Evolutionary conservation across 371 early-diverging fungal genomes (phyloP).

Genomic region (Smittium mucronatum): DNA sequence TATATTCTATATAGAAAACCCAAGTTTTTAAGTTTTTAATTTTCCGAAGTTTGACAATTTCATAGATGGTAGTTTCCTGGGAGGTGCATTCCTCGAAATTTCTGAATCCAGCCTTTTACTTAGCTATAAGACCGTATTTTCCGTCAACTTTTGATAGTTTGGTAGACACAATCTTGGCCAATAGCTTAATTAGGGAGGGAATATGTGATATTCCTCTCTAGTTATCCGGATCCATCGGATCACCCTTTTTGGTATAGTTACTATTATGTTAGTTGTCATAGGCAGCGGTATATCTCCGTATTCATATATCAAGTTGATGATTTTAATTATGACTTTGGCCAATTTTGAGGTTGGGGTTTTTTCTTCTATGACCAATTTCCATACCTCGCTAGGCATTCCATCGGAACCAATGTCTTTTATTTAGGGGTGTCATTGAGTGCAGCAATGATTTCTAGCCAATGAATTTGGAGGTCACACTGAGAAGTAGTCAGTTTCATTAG

Average conservation of each 20-base stretch:
- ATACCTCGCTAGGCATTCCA: background rate
- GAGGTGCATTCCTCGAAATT: background rate
- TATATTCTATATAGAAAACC: background rate
- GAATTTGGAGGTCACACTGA: background rate
- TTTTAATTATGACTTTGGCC: background rate
- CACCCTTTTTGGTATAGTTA: slow-evolving; percentile 2
- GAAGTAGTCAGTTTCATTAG: background rate
- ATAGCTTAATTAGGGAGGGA: background rate
- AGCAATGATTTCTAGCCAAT: background rate
- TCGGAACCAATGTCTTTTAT: background rate
- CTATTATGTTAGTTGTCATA: background rate
- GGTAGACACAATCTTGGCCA: background rate
- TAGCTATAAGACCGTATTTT: background rate
- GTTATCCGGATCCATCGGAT: background rate
- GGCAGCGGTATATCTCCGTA: background rate
- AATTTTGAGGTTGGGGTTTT: background rate
- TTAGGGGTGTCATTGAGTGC: background rate
- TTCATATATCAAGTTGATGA: background rate
- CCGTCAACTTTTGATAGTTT: background rate
- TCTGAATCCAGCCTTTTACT: slow-evolving; percentile 3
- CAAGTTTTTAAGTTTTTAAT: background rate
- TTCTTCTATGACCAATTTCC: slow-evolving; percentile 5
- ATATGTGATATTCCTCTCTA: slow-evolving; percentile 6
- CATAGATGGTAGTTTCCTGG: background rate
- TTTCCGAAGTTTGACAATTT: background rate